These are phyloP conservation scores for Drechslerella dactyloides DNA, from an alignment of 2,329 filamentous ascomycete species.

Conservation along the genomic window DNA sequence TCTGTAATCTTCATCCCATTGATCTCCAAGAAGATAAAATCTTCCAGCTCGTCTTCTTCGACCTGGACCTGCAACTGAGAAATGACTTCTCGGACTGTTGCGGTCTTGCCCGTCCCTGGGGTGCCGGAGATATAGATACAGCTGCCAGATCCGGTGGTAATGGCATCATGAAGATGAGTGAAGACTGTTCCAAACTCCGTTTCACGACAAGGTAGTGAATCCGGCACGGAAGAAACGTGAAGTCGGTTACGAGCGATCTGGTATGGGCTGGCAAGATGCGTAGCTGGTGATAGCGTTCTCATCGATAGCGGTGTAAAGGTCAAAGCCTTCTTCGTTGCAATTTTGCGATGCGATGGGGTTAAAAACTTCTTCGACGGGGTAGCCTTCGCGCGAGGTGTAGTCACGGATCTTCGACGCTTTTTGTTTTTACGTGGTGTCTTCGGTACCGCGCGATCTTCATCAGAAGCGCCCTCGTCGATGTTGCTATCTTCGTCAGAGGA, in stretches of 20 bases:
- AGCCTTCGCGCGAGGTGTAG: constrained; percentile 51
- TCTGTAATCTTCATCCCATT: constrained; percentile 99
- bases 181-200: constrained; percentile 91
- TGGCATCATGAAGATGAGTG: constrained; percentile 89
- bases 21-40: constrained; percentile 99
- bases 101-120: constrained; percentile 95
- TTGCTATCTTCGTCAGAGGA: constrained; percentile 56
- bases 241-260: constrained; percentile 85
- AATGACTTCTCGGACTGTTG: constrained; percentile 94
- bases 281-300: constrained; percentile 76
- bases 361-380: constrained; percentile 63
- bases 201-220: constrained; percentile 87
- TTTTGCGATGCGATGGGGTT: constrained; percentile 68
- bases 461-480: constrained; percentile 54
- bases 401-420: constrained; percentile 51
- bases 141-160: constrained; percentile 87
- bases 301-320: constrained; percentile 97
- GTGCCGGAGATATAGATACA: constrained; percentile 99
- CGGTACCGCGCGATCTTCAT: constrained; percentile 51
- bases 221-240: constrained; percentile 91
- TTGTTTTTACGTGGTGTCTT: constrained; percentile 60
- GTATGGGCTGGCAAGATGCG: constrained; percentile 82
- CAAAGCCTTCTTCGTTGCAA: constrained; percentile 77
- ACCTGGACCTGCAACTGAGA: constrained; percentile 87
- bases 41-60: constrained; percentile 86